A percentile compares a stretch with the other conserved stretches of the same genome.
These are phyloP conservation scores for Eustoma russellianum DNA, from an alignment of 257 asterid species.

Conservation along the genomic window DNA sequence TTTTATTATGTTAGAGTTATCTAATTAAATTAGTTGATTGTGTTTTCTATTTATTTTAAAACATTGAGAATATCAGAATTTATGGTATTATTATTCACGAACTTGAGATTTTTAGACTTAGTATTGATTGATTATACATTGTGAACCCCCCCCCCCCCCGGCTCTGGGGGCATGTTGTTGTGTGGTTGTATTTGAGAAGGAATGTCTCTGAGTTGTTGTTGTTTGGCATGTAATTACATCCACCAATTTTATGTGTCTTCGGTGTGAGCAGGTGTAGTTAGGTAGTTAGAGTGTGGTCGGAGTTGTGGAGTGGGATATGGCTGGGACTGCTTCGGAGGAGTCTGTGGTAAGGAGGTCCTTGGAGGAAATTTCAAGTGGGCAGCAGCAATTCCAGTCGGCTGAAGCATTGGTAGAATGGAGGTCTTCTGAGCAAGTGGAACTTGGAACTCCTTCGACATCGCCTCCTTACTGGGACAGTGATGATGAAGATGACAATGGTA, in stretches of 20 bases:
- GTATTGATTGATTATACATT: slow-evolving; percentile 1
- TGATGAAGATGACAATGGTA: slow-evolving; percentile 54
- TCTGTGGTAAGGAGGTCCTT: slow-evolving; percentile 46
- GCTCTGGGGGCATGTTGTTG: slow-evolving; percentile 11
- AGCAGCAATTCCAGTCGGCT: slow-evolving; percentile 47
- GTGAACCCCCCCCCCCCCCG: slow-evolving; percentile 6
- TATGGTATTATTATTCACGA: too few relatives aligned
- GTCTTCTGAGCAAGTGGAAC: slow-evolving; percentile 74
- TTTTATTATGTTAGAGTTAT: too few relatives aligned
- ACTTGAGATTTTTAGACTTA: too few relatives aligned
- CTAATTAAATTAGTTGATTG: too few relatives aligned
- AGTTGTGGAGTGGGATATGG: slow-evolving; percentile 55
- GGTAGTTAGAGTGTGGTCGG: slow-evolving; percentile 37
- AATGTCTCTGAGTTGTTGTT: neutral
- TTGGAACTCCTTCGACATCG: slow-evolving; percentile 67
- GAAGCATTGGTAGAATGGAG: slow-evolving; percentile 79
- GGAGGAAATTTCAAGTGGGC: slow-evolving; percentile 47
- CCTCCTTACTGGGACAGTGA: slow-evolving; percentile 89
- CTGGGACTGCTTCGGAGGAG: slow-evolving; percentile 41
- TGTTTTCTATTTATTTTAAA: too few relatives aligned
- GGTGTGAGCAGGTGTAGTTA: slow-evolving; percentile 34
- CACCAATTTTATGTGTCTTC: neutral
- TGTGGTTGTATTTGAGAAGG: neutral
- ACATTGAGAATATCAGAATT: too few relatives aligned
- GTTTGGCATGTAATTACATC: neutral